Conservation (phyloP, 108 stramenopile genomes). For the Cyclotella kingstonii region DNA sequence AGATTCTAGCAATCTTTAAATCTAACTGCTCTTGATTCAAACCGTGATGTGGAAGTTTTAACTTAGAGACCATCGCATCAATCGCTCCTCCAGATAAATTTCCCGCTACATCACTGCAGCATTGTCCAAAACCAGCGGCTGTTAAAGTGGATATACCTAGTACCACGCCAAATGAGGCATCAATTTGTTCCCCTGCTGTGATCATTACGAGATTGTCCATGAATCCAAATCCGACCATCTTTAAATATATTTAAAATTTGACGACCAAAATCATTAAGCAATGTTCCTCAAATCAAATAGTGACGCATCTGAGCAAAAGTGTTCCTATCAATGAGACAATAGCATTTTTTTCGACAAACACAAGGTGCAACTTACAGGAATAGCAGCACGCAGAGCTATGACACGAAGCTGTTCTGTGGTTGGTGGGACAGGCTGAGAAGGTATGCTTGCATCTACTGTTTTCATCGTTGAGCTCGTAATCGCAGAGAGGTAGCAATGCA, state of each 20-base stretch:
- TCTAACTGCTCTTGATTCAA: constrained; percentile 61
- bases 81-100: constrained; percentile 58
- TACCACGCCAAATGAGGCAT: constrained; percentile 68
- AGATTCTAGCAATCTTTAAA: constrained; percentile 26
- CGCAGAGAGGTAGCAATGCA: neutral
- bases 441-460: neutral
- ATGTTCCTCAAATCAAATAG: too few relatives aligned
- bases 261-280: constrained; percentile 5
- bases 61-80: constrained; percentile 48
- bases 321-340: too few relatives aligned
- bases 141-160: constrained; percentile 82
- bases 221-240: constrained; percentile 88
- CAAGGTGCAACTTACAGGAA: constrained; percentile 31
- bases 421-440: constrained; percentile 19
- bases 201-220: constrained; percentile 92
- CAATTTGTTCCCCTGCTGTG: constrained; percentile 81
- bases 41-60: constrained; percentile 58
- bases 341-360: neutral
- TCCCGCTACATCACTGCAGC: constrained; percentile 51
- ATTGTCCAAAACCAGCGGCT: constrained; percentile 79
- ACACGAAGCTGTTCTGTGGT: constrained; percentile 47
- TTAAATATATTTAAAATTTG: neutral
- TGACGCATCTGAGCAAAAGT: neutral
- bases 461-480: constrained; percentile 1
- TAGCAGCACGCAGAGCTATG: constrained; percentile 47